phyloP scores from a whole-genome alignment of 257 asterid species.

The Plantago elongata region DNA sequence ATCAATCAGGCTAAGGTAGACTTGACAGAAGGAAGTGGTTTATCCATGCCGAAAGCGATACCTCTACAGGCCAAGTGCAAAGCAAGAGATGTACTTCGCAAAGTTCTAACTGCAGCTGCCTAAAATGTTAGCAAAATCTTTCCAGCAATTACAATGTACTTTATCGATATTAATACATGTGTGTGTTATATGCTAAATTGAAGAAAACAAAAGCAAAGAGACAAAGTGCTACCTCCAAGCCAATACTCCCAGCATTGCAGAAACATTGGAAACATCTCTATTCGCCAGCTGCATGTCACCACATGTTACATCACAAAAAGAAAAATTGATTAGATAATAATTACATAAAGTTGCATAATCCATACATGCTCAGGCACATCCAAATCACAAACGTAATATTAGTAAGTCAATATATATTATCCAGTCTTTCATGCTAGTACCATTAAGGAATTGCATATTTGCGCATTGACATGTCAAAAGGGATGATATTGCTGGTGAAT shows the following conservation, averaged over 20 bases:
- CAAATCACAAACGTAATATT: neutral
- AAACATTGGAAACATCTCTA: no score
- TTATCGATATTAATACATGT: no score
- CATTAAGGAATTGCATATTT: slow-evolving; percentile 30
- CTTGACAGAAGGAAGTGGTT: slow-evolving; percentile 33
- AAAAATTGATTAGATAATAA: neutral
- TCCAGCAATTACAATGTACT: neutral
- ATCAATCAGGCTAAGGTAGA: slow-evolving; percentile 22
- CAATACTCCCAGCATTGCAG: no score
- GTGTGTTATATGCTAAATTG: no score
- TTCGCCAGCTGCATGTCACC: no score
- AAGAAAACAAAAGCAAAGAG: no score
- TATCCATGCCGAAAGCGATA: slow-evolving; percentile 37
- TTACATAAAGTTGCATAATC: neutral
- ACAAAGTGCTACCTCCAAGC: no score
- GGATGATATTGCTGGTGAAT: slow-evolving; percentile 30
- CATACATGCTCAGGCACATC: no score
- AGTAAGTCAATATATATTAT: slow-evolving; percentile 2
- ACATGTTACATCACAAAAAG: neutral
- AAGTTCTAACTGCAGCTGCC: neutral
- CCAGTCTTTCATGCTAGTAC: slow-evolving; percentile 22
- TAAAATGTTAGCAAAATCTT: neutral
- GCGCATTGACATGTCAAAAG: slow-evolving; percentile 37
- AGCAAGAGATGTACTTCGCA: slow-evolving; percentile 22
- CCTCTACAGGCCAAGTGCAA: slow-evolving; percentile 36